Conservation (phyloP, 1,284 basidiomycete species). For the Cryptococcus sp. region DNA sequence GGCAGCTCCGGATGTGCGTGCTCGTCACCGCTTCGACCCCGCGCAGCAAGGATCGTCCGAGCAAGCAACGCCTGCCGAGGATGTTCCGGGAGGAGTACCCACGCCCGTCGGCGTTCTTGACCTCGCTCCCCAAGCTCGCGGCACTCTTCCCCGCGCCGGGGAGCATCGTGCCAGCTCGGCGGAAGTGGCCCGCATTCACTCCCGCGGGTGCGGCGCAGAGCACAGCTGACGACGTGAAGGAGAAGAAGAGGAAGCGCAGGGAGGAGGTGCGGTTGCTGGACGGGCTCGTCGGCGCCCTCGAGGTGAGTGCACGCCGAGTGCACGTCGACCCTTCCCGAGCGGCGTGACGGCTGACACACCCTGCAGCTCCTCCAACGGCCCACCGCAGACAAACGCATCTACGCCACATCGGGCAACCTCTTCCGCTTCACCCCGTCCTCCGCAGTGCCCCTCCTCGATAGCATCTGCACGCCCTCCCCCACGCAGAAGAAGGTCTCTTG, state of each 20-base stretch:
- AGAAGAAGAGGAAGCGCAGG: slow-evolving; percentile 1
- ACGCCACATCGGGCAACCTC: neutral
- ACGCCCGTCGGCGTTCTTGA: slow-evolving; percentile 31
- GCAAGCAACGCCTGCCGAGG: neutral
- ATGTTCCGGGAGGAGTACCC: slow-evolving; percentile 23
- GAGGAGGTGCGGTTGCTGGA: slow-evolving; percentile 10
- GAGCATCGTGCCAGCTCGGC: neutral
- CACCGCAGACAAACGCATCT: neutral
- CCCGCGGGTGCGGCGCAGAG: neutral
- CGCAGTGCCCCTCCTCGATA: slow-evolving; percentile 11
- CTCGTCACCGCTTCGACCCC: slow-evolving; percentile 15
- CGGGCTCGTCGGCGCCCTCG: slow-evolving; percentile 14
- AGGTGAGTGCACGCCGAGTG: slow-evolving; percentile 11
- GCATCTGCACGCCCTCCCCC: neutral
- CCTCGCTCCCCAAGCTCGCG: slow-evolving; percentile 31
- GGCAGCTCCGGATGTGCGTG: slow-evolving; percentile 15
- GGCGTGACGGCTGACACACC: neutral
- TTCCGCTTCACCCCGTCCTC: slow-evolving; percentile 16
- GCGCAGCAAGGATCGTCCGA: neutral
- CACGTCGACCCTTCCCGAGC: neutral
- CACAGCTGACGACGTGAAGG: neutral
- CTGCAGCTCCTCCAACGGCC: slow-evolving; percentile 6
- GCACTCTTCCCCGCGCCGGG: slow-evolving; percentile 16
- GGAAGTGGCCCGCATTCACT: slow-evolving; percentile 22
- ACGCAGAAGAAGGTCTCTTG: neutral